These are phyloP conservation scores for Castanea mollissima DNA, from an alignment of 306 rosid species.

Conservation along the genomic window DNA sequence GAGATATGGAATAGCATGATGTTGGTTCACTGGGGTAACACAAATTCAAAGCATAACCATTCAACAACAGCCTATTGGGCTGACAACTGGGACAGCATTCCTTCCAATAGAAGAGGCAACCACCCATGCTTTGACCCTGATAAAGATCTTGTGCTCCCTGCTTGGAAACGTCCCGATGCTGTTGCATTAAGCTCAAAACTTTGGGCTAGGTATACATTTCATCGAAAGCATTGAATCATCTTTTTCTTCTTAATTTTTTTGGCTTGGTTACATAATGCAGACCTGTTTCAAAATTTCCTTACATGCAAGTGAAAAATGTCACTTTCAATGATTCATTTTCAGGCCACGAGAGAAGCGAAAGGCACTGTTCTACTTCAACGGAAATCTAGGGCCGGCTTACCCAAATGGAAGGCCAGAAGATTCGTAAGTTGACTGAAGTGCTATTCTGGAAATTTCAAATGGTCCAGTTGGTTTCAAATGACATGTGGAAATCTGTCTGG, in stretches of 20 bases:
- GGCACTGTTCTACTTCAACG: constrained; percentile 79
- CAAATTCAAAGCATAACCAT: constrained; percentile 80
- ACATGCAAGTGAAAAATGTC: constrained; percentile 7
- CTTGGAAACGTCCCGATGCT: constrained; percentile 90
- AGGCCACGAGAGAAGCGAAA: constrained; percentile 75
- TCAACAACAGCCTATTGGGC: constrained; percentile 98
- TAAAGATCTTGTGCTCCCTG: constrained; percentile 96
- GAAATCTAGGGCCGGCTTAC: constrained; percentile 87
- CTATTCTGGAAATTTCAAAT: constrained; percentile 3
- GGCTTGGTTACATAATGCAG: background rate
- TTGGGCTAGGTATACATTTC: constrained; percentile 62
- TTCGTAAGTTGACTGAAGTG: constrained; percentile 52
- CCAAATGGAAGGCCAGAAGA: constrained; percentile 64
- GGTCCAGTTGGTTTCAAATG: background rate
- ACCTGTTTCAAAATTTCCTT: background rate
- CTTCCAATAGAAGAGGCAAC: constrained; percentile 64
- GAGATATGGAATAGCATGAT: constrained; percentile 99
- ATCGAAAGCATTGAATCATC: constrained; percentile 1
- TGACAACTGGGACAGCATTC: constrained; percentile 78
- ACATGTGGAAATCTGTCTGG: background rate
- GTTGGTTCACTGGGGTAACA: constrained; percentile 99
- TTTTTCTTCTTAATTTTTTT: background rate
- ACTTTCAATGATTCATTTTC: constrained; percentile 30
- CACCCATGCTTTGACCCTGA: constrained; percentile 94
- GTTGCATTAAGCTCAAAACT: constrained; percentile 49